Conservation (phyloP, 345 rosid genomes). For the Alliaria petiolata region DNA sequence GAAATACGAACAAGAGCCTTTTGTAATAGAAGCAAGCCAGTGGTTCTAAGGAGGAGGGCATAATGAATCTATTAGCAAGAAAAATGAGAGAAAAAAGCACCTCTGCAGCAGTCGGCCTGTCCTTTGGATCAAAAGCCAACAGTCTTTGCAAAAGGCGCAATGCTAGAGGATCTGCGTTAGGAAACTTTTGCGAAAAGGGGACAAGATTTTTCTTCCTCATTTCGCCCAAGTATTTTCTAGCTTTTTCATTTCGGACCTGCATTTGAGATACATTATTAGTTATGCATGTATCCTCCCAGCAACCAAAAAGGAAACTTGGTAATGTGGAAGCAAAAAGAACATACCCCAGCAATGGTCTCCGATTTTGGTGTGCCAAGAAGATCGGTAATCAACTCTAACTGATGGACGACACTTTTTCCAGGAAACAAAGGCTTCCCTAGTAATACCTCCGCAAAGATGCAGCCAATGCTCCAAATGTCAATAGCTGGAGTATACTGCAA, state of each 20-base stretch:
- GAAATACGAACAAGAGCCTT: background rate
- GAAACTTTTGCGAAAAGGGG: constrained; percentile 79
- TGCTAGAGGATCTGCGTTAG: constrained; percentile 77
- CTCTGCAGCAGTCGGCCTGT: constrained; percentile 90
- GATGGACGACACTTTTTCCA: constrained; percentile 96
- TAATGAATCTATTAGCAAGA: background rate
- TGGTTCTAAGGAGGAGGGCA: background rate
- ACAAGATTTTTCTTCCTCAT: constrained; percentile 78
- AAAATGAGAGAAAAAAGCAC: constrained; percentile 37
- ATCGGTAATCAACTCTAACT: constrained; percentile 91
- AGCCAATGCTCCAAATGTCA: constrained; percentile 95
- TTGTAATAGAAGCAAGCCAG: background rate
- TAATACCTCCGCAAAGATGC: constrained; percentile 97
- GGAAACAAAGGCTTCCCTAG: constrained; percentile 97
- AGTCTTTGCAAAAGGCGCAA: constrained; percentile 73
- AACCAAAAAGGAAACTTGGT: background rate
- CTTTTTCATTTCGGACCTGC: constrained; percentile 95
- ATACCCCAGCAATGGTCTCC: constrained; percentile 86
- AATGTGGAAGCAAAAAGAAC: constrained; percentile 24
- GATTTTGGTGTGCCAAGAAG: constrained; percentile 90
- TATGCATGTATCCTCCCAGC: background rate
- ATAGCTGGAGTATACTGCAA: constrained; percentile 99
- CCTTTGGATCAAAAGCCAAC: constrained; percentile 94
- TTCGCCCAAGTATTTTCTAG: constrained; percentile 76
- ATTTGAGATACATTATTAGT: background rate